Evolutionary conservation across 202 grass and related monocot species (phyloP).

Genomic region (Zoysia matrella): DNA sequence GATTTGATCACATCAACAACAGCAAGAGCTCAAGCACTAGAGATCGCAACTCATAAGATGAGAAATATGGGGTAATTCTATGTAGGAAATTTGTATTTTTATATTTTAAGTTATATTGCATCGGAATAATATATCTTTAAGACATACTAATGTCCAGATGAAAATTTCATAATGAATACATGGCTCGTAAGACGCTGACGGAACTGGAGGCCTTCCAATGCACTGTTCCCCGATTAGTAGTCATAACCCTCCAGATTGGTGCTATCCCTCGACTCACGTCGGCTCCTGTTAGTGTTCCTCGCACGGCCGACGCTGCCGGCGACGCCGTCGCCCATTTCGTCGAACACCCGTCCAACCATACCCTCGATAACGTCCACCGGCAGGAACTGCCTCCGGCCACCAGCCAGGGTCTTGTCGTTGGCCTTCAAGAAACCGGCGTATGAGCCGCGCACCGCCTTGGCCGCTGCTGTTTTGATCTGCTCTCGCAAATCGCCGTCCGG

Average conservation of each 20-base stretch:
- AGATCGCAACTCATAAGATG: background rate
- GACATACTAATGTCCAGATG: background rate
- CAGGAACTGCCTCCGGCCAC: conserved; percentile 27
- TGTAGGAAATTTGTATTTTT: background rate
- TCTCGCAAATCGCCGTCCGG: conserved; percentile 54
- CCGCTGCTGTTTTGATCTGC: conserved; percentile 57
- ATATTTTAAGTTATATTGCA: background rate
- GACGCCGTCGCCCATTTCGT: conserved; percentile 37
- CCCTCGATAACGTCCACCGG: conserved; percentile 47
- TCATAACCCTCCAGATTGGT: conserved; percentile 22
- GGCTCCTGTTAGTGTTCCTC: conserved; percentile 17
- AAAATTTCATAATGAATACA: background rate
- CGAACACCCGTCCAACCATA: conserved; percentile 54
- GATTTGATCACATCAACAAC: background rate
- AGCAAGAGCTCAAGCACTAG: too few relatives aligned
- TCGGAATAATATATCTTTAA: background rate
- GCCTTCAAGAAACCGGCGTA: conserved; percentile 63
- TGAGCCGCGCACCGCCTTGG: conserved; percentile 53
- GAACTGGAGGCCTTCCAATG: too few relatives aligned
- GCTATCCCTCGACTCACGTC: conserved; percentile 7
- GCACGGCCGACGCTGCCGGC: conserved; percentile 15
- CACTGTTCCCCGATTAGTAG: background rate
- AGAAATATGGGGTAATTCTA: background rate
- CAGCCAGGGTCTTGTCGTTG: conserved; percentile 31
- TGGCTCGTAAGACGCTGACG: too few relatives aligned